Conservation (phyloP, 2,329 filamentous ascomycete genomes). For the Periglandula ipomoeae region DNA sequence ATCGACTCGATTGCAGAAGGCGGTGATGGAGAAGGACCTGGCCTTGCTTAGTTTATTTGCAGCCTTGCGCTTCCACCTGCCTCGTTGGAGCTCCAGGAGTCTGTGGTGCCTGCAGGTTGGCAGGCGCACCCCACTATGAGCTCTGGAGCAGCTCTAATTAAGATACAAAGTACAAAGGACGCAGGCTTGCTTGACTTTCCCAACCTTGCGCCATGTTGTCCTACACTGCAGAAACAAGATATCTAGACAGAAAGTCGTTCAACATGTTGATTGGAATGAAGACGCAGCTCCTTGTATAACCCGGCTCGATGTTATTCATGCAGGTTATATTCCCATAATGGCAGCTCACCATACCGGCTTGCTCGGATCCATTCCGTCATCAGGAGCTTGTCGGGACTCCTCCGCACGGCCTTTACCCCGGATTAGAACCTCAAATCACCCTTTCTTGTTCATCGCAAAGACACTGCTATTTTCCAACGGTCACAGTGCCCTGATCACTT, state of each 20-base stretch:
- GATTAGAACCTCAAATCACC: neutral
- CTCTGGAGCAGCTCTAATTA: too few species aligned
- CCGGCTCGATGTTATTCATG: neutral
- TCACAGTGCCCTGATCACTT: neutral
- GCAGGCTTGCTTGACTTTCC: too few species aligned
- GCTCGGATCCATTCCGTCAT: neutral
- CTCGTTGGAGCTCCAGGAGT: neutral
- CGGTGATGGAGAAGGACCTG: neutral
- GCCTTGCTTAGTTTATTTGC: too few species aligned
- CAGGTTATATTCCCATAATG: neutral
- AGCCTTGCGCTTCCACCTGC: slow-evolving; percentile 3
- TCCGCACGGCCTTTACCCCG: neutral
- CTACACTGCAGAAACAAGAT: neutral
- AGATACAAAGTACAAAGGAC: too few species aligned
- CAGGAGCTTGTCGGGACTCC: neutral
- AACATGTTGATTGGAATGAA: neutral
- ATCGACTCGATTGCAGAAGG: neutral
- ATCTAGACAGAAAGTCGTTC: neutral
- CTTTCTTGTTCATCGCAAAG: neutral
- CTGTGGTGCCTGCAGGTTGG: neutral
- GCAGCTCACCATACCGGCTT: neutral
- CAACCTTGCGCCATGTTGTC: too few species aligned
- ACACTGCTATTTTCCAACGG: neutral
- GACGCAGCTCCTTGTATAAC: neutral
- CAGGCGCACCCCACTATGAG: neutral